phyloP scores from a whole-genome alignment of 139 green algal genomes.

The Tetraselmis chui region DNA sequence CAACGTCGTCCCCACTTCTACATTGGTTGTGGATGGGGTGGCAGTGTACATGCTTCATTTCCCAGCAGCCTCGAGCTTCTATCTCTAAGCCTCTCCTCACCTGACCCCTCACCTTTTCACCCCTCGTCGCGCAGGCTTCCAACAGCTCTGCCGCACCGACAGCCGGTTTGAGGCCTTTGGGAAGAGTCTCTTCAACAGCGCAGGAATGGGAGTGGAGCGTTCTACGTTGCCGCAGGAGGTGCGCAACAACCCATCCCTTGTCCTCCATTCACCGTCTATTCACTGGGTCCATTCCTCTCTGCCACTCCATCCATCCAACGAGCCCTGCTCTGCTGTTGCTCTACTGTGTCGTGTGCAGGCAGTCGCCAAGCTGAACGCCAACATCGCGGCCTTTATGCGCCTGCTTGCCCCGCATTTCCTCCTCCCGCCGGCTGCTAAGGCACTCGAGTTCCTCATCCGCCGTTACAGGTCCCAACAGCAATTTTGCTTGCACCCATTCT shows the following conservation, averaged over 20 bases:
- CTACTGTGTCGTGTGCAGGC: neutral
- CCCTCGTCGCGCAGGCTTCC: constrained; percentile 55
- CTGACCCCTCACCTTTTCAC: neutral
- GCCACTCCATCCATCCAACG: too few species aligned
- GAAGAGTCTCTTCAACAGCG: constrained; percentile 63
- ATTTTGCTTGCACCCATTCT: too few species aligned
- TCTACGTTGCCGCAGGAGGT: constrained; percentile 54
- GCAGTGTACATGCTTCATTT: too few species aligned
- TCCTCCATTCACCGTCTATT: too few species aligned
- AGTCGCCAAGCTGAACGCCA: constrained; percentile 40
- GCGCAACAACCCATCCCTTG: constrained; percentile 12
- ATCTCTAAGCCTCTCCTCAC: neutral
- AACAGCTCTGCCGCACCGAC: constrained; percentile 59
- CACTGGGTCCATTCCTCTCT: too few species aligned
- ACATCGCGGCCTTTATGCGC: constrained; percentile 52
- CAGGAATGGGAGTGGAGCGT: constrained; percentile 31
- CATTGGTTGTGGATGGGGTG: neutral
- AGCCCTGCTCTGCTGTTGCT: neutral
- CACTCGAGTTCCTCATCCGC: constrained; percentile 82
- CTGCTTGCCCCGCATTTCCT: constrained; percentile 77
- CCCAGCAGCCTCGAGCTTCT: neutral
- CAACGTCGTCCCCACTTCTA: too few species aligned
- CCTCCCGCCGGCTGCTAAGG: constrained; percentile 51
- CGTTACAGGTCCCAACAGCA: constrained; percentile 82
- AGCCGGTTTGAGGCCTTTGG: constrained; percentile 50